Evolutionary conservation across 129 eudicot species (phyloP).

Genomic region (Arctium minus): DNA sequence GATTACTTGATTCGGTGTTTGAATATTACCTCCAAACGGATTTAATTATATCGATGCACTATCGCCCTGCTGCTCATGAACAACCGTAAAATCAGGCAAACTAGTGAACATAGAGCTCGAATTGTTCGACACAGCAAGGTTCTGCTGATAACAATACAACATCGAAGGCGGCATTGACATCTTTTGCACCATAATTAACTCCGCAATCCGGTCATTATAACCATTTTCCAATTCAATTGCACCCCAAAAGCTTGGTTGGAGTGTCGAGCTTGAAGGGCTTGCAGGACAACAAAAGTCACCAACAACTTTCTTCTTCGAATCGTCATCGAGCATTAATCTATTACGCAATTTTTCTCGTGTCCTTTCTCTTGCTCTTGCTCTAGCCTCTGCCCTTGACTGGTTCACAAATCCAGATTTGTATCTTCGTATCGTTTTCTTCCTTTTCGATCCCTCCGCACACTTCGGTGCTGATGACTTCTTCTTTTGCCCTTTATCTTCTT

Average conservation of each 20-base stretch:
- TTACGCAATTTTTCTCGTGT: conserved; percentile 44
- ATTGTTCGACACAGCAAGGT: not conserved
- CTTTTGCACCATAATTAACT: conserved; percentile 1
- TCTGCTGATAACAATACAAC: conserved; percentile 18
- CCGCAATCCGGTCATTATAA: conserved; percentile 3
- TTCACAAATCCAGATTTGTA: conserved; percentile 14
- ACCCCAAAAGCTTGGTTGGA: conserved; percentile 12
- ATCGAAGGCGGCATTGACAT: not conserved
- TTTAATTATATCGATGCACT: not conserved
- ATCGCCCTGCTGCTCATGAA: conserved; percentile 13
- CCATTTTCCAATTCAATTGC: conserved; percentile 9
- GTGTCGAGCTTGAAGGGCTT: conserved; percentile 1
- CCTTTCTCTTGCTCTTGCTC: conserved; percentile 80
- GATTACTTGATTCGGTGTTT: not conserved
- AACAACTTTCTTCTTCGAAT: conserved; percentile 8
- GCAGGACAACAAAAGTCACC: not conserved
- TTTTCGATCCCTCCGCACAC: conserved; percentile 1
- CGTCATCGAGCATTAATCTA: conserved; percentile 21
- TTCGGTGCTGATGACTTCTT: conserved; percentile 1
- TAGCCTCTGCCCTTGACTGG: conserved; percentile 71
- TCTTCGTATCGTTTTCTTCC: conserved; percentile 8
- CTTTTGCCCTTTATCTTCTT: not conserved
- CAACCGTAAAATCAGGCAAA: conserved; percentile 4
- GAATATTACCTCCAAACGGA: conserved; percentile 16
- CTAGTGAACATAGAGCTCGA: conserved; percentile 5